Conservation (phyloP, 2,329 filamentous ascomycete genomes). For the Aspergillus pseudotamarii region DNA sequence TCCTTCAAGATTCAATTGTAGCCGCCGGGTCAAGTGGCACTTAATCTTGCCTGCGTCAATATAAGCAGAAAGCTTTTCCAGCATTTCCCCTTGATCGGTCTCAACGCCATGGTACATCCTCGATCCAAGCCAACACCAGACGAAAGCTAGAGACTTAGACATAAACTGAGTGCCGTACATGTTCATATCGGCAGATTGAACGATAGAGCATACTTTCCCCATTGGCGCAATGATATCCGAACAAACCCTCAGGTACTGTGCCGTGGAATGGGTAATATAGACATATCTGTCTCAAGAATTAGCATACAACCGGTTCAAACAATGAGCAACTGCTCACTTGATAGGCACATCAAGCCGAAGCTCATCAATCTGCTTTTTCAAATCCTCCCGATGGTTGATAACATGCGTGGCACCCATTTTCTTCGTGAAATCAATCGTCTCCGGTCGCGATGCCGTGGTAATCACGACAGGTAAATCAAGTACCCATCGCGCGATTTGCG, state of each 20-base stretch:
- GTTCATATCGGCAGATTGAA: background rate
- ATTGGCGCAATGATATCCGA: background rate
- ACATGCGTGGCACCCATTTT: background rate
- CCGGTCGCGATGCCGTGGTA: background rate
- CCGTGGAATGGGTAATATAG: background rate
- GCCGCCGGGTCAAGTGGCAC: background rate
- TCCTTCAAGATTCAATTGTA: background rate
- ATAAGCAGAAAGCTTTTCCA: background rate
- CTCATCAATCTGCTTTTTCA: background rate
- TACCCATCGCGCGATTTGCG: background rate
- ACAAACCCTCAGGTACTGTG: background rate
- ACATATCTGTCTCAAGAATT: background rate
- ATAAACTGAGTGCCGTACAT: background rate
- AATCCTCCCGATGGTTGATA: background rate
- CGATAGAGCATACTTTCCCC: background rate
- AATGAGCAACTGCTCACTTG: background rate
- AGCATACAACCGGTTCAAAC: background rate
- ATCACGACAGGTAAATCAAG: background rate
- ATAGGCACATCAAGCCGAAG: background rate
- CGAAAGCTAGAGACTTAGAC: background rate
- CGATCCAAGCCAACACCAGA: background rate
- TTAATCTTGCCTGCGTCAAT: background rate
- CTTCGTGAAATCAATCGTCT: background rate
- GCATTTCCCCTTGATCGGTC: background rate
- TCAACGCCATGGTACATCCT: background rate